Evolutionary conservation across 345 rosid species (phyloP).

Genomic region (Garcia nutans): DNA sequence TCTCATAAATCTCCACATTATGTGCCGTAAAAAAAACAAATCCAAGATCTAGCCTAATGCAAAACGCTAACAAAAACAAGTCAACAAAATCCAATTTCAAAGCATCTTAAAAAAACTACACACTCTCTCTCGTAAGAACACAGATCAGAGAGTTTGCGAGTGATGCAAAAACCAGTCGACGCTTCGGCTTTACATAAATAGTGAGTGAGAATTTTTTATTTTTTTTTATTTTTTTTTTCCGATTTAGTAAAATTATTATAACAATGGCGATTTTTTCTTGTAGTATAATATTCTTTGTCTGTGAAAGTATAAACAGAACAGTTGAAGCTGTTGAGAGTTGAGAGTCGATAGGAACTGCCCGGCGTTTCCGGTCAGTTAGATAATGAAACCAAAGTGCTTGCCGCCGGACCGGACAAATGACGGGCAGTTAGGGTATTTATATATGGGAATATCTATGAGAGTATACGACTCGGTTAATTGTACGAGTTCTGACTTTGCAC

Average conservation of each 20-base stretch:
- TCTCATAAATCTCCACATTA: constrained; percentile 68
- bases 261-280: too few species aligned
- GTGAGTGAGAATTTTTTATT: not conserved
- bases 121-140: not conserved
- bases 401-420: constrained; percentile 12
- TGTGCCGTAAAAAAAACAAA: constrained; percentile 4
- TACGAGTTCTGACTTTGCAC: not conserved
- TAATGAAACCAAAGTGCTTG: constrained; percentile 1
- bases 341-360: constrained; percentile 26
- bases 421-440: constrained; percentile 17
- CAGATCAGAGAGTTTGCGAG: not conserved
- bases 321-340: not conserved
- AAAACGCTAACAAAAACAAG: not conserved
- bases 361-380: constrained; percentile 28
- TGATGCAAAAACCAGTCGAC: not conserved
- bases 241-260: too few species aligned
- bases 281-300: not conserved
- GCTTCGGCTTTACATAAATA: constrained; percentile 6
- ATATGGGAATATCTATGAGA: not conserved
- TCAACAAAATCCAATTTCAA: not conserved
- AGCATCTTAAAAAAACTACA: not conserved
- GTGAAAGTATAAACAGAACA: not conserved
- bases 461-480: not conserved
- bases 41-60: constrained; percentile 31
- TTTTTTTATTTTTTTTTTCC: not conserved